A percentile compares a stretch with the other conserved stretches of the same genome.
Conservation (phyloP, 1,284 basidiomycete genomes). For the Singerocomus inundabilis region DNA sequence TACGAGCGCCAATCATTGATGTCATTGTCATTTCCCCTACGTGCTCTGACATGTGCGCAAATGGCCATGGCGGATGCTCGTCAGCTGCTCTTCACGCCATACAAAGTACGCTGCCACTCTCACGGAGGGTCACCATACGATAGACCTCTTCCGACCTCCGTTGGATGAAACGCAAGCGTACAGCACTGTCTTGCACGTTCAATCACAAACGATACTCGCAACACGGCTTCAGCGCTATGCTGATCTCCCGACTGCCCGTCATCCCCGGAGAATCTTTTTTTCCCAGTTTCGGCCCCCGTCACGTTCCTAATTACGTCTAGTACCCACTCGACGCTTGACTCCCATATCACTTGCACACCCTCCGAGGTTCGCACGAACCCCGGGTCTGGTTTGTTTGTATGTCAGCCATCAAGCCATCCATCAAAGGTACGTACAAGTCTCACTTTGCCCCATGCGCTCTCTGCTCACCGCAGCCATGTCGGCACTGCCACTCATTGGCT, state of each 20-base stretch:
- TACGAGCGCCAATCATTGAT: constrained; percentile 18
- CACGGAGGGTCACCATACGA: neutral
- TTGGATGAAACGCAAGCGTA: neutral
- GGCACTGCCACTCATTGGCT: constrained; percentile 31
- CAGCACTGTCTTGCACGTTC: neutral
- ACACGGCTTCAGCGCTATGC: neutral
- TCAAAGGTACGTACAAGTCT: neutral
- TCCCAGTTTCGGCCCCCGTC: constrained; percentile 9
- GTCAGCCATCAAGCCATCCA: constrained; percentile 12
- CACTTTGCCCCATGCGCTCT: constrained; percentile 18
- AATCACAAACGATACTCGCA: neutral
- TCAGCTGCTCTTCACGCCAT: neutral
- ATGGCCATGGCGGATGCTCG: neutral
- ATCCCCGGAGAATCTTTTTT: constrained; percentile 10
- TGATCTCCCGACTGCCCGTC: neutral
- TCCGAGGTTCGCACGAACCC: constrained; percentile 27
- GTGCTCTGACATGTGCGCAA: neutral
- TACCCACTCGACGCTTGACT: neutral
- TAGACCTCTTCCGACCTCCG: neutral
- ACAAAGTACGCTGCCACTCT: neutral
- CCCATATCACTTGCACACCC: constrained; percentile 5
- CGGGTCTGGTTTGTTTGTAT: constrained; percentile 32
- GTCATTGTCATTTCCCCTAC: constrained; percentile 4
- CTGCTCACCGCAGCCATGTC: constrained; percentile 33
- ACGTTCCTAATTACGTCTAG: neutral